Conservation (phyloP, 2,329 filamentous ascomycete genomes). For the Aspergillus brasiliensis region DNA sequence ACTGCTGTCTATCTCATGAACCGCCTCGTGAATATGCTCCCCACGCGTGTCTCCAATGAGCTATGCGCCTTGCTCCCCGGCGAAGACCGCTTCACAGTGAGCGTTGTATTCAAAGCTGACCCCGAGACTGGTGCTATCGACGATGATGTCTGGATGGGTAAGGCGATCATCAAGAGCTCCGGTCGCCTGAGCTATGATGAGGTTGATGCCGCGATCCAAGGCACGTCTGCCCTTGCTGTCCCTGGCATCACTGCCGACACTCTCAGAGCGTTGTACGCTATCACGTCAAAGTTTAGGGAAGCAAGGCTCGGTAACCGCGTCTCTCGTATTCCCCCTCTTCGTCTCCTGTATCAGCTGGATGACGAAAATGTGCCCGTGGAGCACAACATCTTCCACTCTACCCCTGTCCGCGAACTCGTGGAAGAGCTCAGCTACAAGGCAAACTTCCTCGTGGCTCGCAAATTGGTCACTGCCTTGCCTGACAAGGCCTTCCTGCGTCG, state of each 20-base stretch:
- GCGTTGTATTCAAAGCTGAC: constrained; percentile 90
- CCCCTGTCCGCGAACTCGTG: constrained; percentile 84
- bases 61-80: constrained; percentile 84
- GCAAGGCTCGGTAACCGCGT: constrained; percentile 78
- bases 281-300: constrained; percentile 90
- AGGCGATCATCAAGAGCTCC: constrained; percentile 87
- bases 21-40: constrained; percentile 83
- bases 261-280: constrained; percentile 75
- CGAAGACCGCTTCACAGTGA: constrained; percentile 88
- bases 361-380: constrained; percentile 98
- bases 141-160: constrained; percentile 90
- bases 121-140: constrained; percentile 79
- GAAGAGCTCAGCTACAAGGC: constrained; percentile 95
- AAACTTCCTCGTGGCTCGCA: constrained; percentile 85
- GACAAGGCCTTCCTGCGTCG: constrained; percentile 91
- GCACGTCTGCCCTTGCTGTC: constrained; percentile 63
- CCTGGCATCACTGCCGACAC: constrained; percentile 70
- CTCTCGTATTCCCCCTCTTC: constrained; percentile 78
- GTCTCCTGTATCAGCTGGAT: constrained; percentile 89
- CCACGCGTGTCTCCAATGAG: constrained; percentile 79
- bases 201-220: constrained; percentile 78
- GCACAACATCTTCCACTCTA: constrained; percentile 92
- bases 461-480: constrained; percentile 74
- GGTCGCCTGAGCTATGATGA: constrained; percentile 83
- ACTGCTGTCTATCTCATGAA: constrained; percentile 95